Percentiles rank a stretch among this genome's conserved stretches.
Conservation (phyloP, 495 filamentous ascomycete genomes). For the Evansstolkia leycettana region DNA sequence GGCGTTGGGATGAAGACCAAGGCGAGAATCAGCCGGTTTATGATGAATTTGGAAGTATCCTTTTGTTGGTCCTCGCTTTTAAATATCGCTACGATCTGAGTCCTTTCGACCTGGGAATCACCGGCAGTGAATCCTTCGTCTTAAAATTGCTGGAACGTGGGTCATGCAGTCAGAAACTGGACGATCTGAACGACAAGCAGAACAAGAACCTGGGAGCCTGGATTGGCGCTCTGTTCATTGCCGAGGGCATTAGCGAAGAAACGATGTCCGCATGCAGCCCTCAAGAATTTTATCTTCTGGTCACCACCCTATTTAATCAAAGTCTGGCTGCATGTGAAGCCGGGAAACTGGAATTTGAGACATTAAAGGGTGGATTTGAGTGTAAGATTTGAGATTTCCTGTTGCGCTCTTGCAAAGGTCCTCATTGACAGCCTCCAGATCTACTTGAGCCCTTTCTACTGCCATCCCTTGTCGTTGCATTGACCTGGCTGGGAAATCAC, state of each 20-base stretch:
- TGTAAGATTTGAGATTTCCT: constrained; percentile 40
- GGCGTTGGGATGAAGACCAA: constrained; percentile 89
- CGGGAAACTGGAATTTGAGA: constrained; percentile 60
- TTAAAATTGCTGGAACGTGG: constrained; percentile 61
- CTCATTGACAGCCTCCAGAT: constrained; percentile 29
- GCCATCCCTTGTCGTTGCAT: constrained; percentile 70
- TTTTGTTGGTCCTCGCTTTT: constrained; percentile 72
- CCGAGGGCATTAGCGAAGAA: constrained; percentile 73
- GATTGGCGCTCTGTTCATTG: constrained; percentile 80
- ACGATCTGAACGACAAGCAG: constrained; percentile 59
- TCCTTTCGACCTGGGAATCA: constrained; percentile 52
- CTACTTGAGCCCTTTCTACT: constrained; percentile 82
- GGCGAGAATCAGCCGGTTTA: constrained; percentile 92
- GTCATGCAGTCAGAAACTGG: constrained; percentile 45
- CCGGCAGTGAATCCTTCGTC: constrained; percentile 57
- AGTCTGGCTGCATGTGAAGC: constrained; percentile 64
- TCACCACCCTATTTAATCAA: constrained; percentile 79
- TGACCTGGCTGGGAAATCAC: constrained; percentile 69
- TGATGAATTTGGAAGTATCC: constrained; percentile 85
- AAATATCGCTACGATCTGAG: constrained; percentile 72
- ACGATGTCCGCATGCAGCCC: constrained; percentile 85
- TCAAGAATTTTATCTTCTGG: constrained; percentile 87
- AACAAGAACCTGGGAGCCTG: constrained; percentile 68
- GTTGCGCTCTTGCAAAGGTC: neutral
- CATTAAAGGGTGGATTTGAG: constrained; percentile 79